Base-by-base conservation (phyloP, 208 protist genomes). In the Herpetomonas tarakana region DNA sequence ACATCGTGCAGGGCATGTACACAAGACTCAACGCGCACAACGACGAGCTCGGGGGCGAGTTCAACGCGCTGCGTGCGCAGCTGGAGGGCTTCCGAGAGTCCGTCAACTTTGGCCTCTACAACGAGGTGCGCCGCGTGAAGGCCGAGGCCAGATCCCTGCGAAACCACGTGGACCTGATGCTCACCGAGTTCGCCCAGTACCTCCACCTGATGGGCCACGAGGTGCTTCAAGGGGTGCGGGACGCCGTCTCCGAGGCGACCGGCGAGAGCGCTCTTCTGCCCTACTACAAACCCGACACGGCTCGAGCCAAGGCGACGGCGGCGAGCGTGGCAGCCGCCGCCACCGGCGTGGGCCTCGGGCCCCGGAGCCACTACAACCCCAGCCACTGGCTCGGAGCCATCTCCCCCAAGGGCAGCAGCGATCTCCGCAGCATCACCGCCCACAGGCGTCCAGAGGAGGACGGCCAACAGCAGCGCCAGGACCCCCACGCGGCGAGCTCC, bases 161-260 rank as follows among this genome's bases (percentile, higher is more conserved):
- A 31, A 62, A 82, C 25, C 74, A 72, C 56, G 66, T 77, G 26
- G 62, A 63, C 25, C 75, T 85, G 31, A 62, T 81, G 24, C 50
- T 75, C 52, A 45, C 65, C 0, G 77, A 71, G 31, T 86, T 81
- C 46, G 47, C 52, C 35, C 41, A 68, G 31, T 57, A 70, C 49
- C 47, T 83, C 25, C 0, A 58, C 19, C 58, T 51, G 16, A 55
- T 74, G 22, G 54, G 67, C 51, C 59, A 67, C 27, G 63, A 61
- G 3, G 44, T 75, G 2, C 35, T 38, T 7, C 66, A 72, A 39
- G 67, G 68, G 9, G 47, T 75, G 45, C 30, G 44, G 49, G 31
- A 28, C 12, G 24, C 55, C 16, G 11, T 64, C 4, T 52, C 12
- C 4, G 54, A 31, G 3, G 30, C 24, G n/a, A 2, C 16, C 12